A percentile compares a stretch with the other conserved stretches of the same genome.
Evolutionary conservation across 2,329 filamentous ascomycete genomes (phyloP).

Genomic region (Cladosporium oxysporum): DNA sequence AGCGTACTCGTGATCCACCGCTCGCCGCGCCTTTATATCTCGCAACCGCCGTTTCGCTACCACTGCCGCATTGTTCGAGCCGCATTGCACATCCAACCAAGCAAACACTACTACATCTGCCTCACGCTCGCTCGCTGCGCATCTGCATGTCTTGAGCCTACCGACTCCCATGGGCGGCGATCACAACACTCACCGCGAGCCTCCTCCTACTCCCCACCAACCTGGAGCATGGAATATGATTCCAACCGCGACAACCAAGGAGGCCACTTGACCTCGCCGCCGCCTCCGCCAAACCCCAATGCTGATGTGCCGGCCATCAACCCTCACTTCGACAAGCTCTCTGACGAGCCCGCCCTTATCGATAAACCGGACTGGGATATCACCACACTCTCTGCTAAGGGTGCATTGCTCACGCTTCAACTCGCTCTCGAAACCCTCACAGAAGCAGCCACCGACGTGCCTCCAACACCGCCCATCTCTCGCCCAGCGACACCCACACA

Average conservation of each 20-base stretch:
- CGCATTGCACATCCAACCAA: not conserved
- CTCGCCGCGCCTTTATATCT: conserved; percentile 4
- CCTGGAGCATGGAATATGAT: conserved; percentile 20
- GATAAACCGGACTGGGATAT: conserved; percentile 60
- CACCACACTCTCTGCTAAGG: conserved; percentile 69
- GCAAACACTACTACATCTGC: not conserved
- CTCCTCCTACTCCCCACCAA: conserved; percentile 12
- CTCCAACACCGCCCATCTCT: conserved; percentile 72
- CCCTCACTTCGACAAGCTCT: conserved; percentile 21
- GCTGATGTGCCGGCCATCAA: conserved; percentile 13
- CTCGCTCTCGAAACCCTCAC: conserved; percentile 62
- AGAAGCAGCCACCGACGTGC: conserved; percentile 73
- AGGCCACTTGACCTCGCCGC: conserved; percentile 16
- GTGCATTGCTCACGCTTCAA: conserved; percentile 78
- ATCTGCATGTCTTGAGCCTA: conserved; percentile 8
- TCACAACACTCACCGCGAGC: conserved; percentile 14
- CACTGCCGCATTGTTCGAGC: not conserved
- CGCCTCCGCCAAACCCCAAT: conserved; percentile 21
- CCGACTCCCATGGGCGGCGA: conserved; percentile 14
- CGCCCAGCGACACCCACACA: conserved; percentile 58
- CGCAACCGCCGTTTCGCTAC: conserved; percentile 4
- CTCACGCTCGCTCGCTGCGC: not conserved
- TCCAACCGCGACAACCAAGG: conserved; percentile 11
- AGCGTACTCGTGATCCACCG: conserved; percentile 9
- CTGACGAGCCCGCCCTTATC: conserved; percentile 34